Evolutionary conservation across 1,139 yeast species (phyloP).

Genomic region (Barnettozyma hawaiiensis): DNA sequence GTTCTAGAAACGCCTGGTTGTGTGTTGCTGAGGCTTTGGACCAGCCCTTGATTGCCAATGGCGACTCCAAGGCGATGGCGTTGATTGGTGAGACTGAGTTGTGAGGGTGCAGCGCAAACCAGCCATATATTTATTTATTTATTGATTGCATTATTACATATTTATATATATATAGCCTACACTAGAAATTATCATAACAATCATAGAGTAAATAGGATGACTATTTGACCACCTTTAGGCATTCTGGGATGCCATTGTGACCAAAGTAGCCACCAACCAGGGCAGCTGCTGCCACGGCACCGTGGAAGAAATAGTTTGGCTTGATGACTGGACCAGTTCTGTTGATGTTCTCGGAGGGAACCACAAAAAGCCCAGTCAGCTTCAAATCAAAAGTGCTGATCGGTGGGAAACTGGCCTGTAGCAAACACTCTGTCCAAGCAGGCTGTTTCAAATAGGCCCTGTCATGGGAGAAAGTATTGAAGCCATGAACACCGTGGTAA

Average conservation of each 20-base stretch:
- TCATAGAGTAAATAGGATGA: neutral
- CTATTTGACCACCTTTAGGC: neutral
- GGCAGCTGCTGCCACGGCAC: conserved; percentile 10
- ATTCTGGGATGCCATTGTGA: neutral
- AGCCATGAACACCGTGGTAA: conserved; percentile 76
- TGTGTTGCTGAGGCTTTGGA: conserved; percentile 78
- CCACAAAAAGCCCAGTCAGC: conserved; percentile 14
- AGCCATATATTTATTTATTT: too few species aligned
- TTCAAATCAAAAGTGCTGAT: conserved; percentile 35
- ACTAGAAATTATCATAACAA: neutral
- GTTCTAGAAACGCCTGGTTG: conserved; percentile 84
- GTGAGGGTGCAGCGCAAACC: neutral
- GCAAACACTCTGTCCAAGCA: conserved; percentile 54
- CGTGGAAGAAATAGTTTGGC: conserved; percentile 7
- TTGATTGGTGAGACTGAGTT: conserved; percentile 43
- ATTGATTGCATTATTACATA: conserved; percentile 4
- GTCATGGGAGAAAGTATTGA: conserved; percentile 69
- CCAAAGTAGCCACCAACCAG: conserved; percentile 17
- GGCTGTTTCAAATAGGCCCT: conserved; percentile 68
- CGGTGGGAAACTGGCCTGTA: conserved; percentile 70
- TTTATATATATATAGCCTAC: conserved; percentile 5
- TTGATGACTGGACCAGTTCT: conserved; percentile 19
- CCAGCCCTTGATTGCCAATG: conserved; percentile 50
- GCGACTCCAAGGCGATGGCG: conserved; percentile 73
- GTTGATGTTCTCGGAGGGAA: conserved; percentile 19